Percentiles rank a stretch among this genome's conserved stretches.
These are phyloP conservation scores for Tuber melanosporum DNA, from an alignment of 495 filamentous ascomycete species.

Conservation along the genomic window DNA sequence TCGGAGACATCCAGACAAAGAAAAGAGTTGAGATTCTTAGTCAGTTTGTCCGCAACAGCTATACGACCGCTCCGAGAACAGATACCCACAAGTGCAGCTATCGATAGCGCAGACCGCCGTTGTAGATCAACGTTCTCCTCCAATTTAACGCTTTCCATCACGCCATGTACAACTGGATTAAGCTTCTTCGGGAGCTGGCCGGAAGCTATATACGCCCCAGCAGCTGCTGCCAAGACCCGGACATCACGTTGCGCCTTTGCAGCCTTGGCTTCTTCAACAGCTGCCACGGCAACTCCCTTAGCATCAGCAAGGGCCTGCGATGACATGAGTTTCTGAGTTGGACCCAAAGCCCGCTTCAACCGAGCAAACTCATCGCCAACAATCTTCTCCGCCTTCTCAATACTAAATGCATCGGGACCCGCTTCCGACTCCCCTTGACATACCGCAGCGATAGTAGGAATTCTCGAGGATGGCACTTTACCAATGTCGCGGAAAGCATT, in stretches of 20 bases:
- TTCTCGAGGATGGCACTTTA: constrained; percentile 61
- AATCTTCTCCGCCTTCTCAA: constrained; percentile 78
- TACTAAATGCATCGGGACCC: constrained; percentile 82
- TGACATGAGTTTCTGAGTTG: constrained; percentile 75
- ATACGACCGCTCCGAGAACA: constrained; percentile 69
- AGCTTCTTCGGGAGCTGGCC: constrained; percentile 84
- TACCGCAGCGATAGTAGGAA: constrained; percentile 76
- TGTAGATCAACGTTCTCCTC: constrained; percentile 91
- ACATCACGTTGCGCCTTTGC: constrained; percentile 77
- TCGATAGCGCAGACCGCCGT: constrained; percentile 73
- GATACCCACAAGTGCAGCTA: constrained; percentile 75
- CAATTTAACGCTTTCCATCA: constrained; percentile 96
- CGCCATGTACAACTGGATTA: constrained; percentile 77
- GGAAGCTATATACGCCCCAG: constrained; percentile 80
- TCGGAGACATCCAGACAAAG: constrained; percentile 95
- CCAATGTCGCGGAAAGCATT: constrained; percentile 83
- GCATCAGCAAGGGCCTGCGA: constrained; percentile 68
- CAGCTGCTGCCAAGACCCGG: constrained; percentile 78
- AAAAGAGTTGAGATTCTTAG: constrained; percentile 88
- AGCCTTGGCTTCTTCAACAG: constrained; percentile 68
- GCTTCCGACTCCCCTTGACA: constrained; percentile 88
- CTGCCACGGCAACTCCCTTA: constrained; percentile 57
- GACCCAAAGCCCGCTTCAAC: constrained; percentile 73
- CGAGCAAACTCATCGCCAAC: constrained; percentile 74
- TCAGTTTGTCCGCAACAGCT: constrained; percentile 85